phyloP scores from a whole-genome alignment of 495 filamentous ascomycete species.

The Trypethelium eluteriae region DNA sequence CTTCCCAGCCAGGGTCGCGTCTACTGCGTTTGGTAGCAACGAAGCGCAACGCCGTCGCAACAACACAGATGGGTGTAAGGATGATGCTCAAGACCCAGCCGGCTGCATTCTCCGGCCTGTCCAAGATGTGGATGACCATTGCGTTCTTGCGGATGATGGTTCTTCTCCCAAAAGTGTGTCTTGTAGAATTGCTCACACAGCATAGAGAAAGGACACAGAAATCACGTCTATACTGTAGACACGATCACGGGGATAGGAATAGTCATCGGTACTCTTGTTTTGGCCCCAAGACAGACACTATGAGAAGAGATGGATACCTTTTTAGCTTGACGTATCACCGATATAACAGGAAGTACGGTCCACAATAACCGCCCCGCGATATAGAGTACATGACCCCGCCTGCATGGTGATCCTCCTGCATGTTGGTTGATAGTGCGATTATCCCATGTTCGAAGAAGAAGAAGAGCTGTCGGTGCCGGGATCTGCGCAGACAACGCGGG shows the following conservation, averaged over 20 bases:
- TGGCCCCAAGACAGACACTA: not conserved
- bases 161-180: not conserved
- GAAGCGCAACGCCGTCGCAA: not conserved
- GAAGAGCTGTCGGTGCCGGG: not conserved
- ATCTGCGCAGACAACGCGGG: not conserved
- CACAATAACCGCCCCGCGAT: not conserved
- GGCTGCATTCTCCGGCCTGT: not conserved
- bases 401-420: not conserved
- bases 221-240: slow-evolving; percentile 3
- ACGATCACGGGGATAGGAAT: not conserved
- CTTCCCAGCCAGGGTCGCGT: not conserved
- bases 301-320: not conserved
- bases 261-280: not conserved
- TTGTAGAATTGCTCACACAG: not conserved
- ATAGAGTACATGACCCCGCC: not conserved
- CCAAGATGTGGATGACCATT: slow-evolving; percentile 1
- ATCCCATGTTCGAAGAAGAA: not conserved
- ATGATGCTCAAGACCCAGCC: not conserved
- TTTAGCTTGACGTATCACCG: not conserved
- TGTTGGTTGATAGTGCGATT: not conserved
- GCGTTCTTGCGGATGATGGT: not conserved
- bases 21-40: not conserved
- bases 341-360: not conserved
- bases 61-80: not conserved
- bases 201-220: not conserved